Base-by-base conservation (phyloP, 805 yeast genomes). In the Torulaspora franciscae region DNA sequence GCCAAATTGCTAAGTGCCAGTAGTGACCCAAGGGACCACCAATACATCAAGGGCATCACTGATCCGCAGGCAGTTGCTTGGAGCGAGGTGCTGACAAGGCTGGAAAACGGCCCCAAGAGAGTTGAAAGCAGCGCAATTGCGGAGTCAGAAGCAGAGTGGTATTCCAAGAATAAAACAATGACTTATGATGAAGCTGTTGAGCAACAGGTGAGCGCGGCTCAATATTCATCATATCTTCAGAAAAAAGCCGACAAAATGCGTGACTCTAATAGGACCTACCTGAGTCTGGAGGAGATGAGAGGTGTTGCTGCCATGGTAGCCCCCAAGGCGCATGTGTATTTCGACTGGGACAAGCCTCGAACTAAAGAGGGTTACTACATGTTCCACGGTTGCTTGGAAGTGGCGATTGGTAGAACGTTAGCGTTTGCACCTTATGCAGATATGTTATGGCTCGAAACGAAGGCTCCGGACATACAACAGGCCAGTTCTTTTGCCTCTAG, bases 361-460 rank as follows among this genome's bases (percentile, higher is more conserved):
- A 77, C 83, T 6, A 65, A 72, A 39, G 83, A 78, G 49, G 85
- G 85, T 2, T 74, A 74, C 56, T 75, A 75, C 54, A 68, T 74
- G 51, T 71, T 70, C 47, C 60, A 70, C 45, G 65, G 74, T 1
- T 76, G 83, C 15, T 67, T 76, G 53, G 78, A 73, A 32, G 72
- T 72, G 17, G 83, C 83, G 2, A 63, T 79, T 34, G 72, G 75
- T 54, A 68, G 85, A 44, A 75, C 78, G 0, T 57, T 77, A 23
- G 70, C 70, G 1, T 80, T 68, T 58, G 78, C 81, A 5, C 83
- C 83, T 10, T 75, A 75, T 48, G 72, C 83, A 9, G 85, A 79
- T 46, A 58, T 77, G 57, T 59, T 80, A 17, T 80, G 85, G 85
- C 65, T 79, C 13, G 83, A 80, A 55, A 80, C 84, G 29, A 77